Conservation (phyloP, 768 basidiomycete species). For the Podaxis sp. region DNA sequence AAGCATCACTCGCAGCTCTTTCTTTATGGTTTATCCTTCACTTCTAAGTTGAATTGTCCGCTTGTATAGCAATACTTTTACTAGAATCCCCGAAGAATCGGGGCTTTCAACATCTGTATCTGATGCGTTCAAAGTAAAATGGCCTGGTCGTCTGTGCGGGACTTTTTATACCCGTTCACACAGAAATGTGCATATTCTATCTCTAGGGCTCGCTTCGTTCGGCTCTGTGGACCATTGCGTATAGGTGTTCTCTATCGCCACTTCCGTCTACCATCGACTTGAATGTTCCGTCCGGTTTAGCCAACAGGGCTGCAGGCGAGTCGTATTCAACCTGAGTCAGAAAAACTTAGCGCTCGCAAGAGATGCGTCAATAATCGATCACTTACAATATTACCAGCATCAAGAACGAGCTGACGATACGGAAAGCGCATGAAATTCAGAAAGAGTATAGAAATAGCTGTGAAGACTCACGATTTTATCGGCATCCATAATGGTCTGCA, state of each 20-base stretch:
- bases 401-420: conserved; percentile 35
- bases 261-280: conserved; percentile 55
- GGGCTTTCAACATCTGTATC: too few species aligned
- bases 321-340: conserved; percentile 47
- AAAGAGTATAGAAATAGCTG: background rate
- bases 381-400: conserved; percentile 36
- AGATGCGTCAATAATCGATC: background rate
- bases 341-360: background rate
- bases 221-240: conserved; percentile 32
- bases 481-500: conserved; percentile 60
- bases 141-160: too few species aligned
- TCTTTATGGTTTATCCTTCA: too few species aligned
- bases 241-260: conserved; percentile 44
- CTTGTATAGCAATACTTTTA: too few species aligned
- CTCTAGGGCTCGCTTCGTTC: background rate
- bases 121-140: too few species aligned
- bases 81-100: too few species aligned
- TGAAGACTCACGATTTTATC: conserved; percentile 36
- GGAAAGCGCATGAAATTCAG: too few species aligned
- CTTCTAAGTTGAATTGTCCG: too few species aligned
- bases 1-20: too few species aligned
- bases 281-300: conserved; percentile 43
- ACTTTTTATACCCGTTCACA: background rate
- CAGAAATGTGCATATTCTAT: background rate
- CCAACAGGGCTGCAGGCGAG: conserved; percentile 43